Evolutionary conservation across 2,329 filamentous ascomycete genomes (phyloP).

Genomic region (Plenodomus biglobosus): DNA sequence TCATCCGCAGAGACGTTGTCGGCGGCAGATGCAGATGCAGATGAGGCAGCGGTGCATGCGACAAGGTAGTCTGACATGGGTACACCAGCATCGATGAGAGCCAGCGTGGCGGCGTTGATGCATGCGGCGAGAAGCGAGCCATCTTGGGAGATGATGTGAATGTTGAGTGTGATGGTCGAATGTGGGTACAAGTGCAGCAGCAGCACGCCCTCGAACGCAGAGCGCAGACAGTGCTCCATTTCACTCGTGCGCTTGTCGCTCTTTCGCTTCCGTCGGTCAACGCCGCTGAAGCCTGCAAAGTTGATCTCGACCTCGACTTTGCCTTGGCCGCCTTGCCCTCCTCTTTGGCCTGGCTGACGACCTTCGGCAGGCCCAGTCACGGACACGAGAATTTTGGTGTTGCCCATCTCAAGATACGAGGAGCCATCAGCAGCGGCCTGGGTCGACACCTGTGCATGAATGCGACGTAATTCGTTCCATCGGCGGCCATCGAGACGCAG

Average conservation of each 20-base stretch:
- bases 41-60: conserved; percentile 84
- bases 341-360: conserved; percentile 52
- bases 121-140: conserved; percentile 87
- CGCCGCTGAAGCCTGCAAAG: conserved; percentile 82
- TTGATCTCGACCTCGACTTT: conserved; percentile 79
- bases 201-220: conserved; percentile 74
- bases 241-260: conserved; percentile 72
- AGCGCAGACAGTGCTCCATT: conserved; percentile 75
- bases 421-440: conserved; percentile 92
- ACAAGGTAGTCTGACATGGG: conserved; percentile 92
- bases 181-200: conserved; percentile 89
- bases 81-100: conserved; percentile 90
- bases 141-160: conserved; percentile 88
- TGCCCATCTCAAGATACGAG: conserved; percentile 93
- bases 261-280: conserved; percentile 77
- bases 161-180: conserved; percentile 76
- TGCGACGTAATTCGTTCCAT: conserved; percentile 93
- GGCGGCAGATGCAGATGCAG: conserved; percentile 54
- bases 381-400: conserved; percentile 94
- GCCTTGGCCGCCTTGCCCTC: conserved; percentile 56
- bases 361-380: conserved; percentile 82
- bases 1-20: conserved; percentile 70
- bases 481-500: conserved; percentile 70
- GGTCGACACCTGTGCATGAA: conserved; percentile 86
- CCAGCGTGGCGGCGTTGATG: conserved; percentile 87